phyloP scores from a whole-genome alignment of 2,329 filamentous ascomycete genomes.

The Escovopsis sp. region DNA sequence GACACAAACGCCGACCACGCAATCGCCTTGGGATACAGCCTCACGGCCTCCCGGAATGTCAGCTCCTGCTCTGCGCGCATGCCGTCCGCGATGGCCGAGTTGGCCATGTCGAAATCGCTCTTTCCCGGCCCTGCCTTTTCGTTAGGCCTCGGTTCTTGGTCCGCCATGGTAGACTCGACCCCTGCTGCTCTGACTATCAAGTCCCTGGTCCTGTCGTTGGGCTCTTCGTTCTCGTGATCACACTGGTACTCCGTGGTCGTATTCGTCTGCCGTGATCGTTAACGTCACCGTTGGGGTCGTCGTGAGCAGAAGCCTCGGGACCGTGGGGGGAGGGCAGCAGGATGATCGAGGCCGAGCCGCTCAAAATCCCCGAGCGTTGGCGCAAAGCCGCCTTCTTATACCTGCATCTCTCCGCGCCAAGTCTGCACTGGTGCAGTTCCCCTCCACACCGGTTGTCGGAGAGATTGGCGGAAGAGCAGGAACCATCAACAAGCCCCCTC shows the following conservation, averaged over 20 bases:
- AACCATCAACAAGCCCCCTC: no score
- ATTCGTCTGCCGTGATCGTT: no score
- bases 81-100: conserved; percentile 16
- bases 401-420: no score
- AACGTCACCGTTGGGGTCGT: no score
- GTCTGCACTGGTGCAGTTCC: no score
- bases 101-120: neutral
- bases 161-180: conserved; percentile 1
- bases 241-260: neutral
- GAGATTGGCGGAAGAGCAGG: no score
- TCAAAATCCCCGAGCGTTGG: no score
- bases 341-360: no score
- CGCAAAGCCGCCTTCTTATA: no score
- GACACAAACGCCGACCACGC: conserved; percentile 46
- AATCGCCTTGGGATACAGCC: conserved; percentile 30
- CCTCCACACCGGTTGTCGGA: no score
- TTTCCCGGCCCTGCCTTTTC: neutral
- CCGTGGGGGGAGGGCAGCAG: no score
- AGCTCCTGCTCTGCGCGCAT: conserved; percentile 26
- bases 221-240: neutral
- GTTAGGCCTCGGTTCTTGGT: neutral
- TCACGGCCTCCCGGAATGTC: conserved; percentile 25
- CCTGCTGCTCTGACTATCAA: neutral
- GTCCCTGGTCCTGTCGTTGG: neutral
- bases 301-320: no score